Evolutionary conservation across 352 stramenopile species (phyloP), one percentile per base, ranked within the genome.

Genomic region (Pythium dissimile): DNA sequence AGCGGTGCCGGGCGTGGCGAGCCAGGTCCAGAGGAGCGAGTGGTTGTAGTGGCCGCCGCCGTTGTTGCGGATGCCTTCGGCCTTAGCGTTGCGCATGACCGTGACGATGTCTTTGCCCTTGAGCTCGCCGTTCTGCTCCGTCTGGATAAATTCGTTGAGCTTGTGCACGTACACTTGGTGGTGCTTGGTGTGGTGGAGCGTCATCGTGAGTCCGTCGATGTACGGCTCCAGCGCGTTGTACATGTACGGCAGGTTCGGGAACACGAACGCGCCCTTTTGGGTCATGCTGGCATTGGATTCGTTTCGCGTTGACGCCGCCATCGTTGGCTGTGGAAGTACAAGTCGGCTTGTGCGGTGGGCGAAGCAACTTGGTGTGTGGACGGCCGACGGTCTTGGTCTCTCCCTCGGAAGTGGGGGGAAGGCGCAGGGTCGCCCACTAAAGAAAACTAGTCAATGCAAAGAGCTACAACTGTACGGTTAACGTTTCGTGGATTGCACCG

Each of bases 11-110:
- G 59, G 64, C 24, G 69, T 63, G 41, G 77, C 67, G 60, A 95
- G 79, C 58, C 77, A 88, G 46, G 86, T 86, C 77, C 78, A 95
- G 59, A 89, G 93, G 57, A 95, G 51, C 44, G 60, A 71, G 60
- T 67, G 66, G 54, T 68, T 77, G 58, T 71, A 80, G 62, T 77
- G 69, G 4, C 69, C 69, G 23, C 69, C 69, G 6, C 49, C 65
- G 30, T 77, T 73, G 56, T 77, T 74, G 48, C 69, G 69, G n/a
- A 77, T 72, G n/a, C 54, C 55, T 13, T 60, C 43, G 10, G 64
- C 47, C 71, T 69, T 68, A 60, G 73, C 58, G 30, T 70, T 54
- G n/a, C 62, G 56, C 12, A 74, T 44, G 31, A 76, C 59, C 21
- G 69, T 52, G 26, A 71, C 55, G 26, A 75, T 66, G 7, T 69